These are phyloP conservation scores for Epichloe typhina DNA, from an alignment of 2,329 filamentous ascomycete species.

Conservation along the genomic window DNA sequence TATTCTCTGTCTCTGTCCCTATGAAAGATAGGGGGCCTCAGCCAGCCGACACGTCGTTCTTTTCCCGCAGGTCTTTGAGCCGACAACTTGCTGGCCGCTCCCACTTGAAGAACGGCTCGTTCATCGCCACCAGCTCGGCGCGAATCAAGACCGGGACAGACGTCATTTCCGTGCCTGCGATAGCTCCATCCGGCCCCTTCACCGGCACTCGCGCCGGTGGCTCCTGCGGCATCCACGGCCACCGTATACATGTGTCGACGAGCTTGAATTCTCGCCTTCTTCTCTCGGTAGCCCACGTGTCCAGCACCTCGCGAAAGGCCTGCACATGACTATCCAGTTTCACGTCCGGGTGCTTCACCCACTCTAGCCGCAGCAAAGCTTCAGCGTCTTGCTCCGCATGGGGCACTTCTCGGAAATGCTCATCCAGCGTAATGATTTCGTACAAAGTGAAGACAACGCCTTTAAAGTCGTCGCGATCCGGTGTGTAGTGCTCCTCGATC, in stretches of 20 bases:
- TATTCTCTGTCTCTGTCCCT: too few relatives aligned
- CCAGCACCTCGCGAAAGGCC: slow-evolving; percentile 14
- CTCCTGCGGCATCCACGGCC: slow-evolving; percentile 1
- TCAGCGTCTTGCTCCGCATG: slow-evolving; percentile 15
- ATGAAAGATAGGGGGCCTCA: too few relatives aligned
- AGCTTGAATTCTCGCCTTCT: neutral
- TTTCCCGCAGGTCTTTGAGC: neutral
- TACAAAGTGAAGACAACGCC: slow-evolving; percentile 22
- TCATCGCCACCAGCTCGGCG: neutral
- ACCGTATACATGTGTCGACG: slow-evolving; percentile 1
- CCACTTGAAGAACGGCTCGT: neutral
- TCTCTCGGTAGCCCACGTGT: slow-evolving; percentile 10
- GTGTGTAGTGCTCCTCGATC: slow-evolving; percentile 8
- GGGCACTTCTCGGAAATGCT: slow-evolving; percentile 9
- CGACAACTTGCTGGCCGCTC: slow-evolving; percentile 1
- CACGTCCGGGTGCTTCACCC: slow-evolving; percentile 20
- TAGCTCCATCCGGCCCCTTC: neutral
- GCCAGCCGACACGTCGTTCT: too few relatives aligned
- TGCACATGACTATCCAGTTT: slow-evolving; percentile 18
- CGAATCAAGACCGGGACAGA: neutral
- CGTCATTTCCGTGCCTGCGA: neutral
- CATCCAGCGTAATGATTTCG: slow-evolving; percentile 13
- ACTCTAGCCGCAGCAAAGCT: slow-evolving; percentile 10
- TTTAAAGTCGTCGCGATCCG: slow-evolving; percentile 15
- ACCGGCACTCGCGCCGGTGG: too few relatives aligned